Evolutionary conservation across 768 basidiomycete species (phyloP).

Genomic region (Sutorius australiensis): DNA sequence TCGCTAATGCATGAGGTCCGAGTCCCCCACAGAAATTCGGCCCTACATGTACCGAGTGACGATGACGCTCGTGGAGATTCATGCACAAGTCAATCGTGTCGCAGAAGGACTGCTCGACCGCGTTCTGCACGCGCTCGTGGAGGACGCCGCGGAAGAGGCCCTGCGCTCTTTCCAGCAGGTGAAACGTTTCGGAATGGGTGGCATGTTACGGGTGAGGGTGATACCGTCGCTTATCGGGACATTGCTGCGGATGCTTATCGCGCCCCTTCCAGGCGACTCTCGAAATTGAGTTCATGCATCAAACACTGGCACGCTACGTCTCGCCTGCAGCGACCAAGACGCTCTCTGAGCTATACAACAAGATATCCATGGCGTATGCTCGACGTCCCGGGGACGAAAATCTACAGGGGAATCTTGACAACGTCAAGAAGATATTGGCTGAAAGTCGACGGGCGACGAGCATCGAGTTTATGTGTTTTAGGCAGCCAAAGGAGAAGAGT

Average conservation of each 20-base stretch:
- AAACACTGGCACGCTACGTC: slow-evolving; percentile 87
- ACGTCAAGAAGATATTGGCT: slow-evolving; percentile 84
- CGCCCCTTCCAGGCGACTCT: slow-evolving; percentile 80
- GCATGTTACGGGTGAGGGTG: slow-evolving; percentile 88
- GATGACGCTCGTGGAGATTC: slow-evolving; percentile 85
- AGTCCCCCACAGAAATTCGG: slow-evolving; percentile 67
- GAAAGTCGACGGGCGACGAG: slow-evolving; percentile 89
- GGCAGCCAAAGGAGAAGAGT: slow-evolving; percentile 53
- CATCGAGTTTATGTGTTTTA: slow-evolving; percentile 94
- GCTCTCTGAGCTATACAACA: slow-evolving; percentile 88
- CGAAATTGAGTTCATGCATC: slow-evolving; percentile 99
- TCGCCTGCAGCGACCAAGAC: slow-evolving; percentile 75
- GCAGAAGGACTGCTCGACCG: slow-evolving; percentile 80
- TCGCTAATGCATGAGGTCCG: background rate
- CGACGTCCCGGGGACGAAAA: slow-evolving; percentile 83
- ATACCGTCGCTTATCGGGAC: background rate
- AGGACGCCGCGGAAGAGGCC: slow-evolving; percentile 79
- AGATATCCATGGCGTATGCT: slow-evolving; percentile 89
- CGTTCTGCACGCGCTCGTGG: slow-evolving; percentile 75
- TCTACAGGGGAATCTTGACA: slow-evolving; percentile 81
- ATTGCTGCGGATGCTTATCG: background rate
- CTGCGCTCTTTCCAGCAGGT: slow-evolving; percentile 85
- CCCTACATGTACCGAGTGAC: slow-evolving; percentile 90
- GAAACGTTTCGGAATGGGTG: slow-evolving; percentile 93
- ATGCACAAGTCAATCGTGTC: slow-evolving; percentile 82